phyloP scores from a whole-genome alignment of 2,329 filamentous ascomycete species.

The Lasiodiplodia hormozganensis region DNA sequence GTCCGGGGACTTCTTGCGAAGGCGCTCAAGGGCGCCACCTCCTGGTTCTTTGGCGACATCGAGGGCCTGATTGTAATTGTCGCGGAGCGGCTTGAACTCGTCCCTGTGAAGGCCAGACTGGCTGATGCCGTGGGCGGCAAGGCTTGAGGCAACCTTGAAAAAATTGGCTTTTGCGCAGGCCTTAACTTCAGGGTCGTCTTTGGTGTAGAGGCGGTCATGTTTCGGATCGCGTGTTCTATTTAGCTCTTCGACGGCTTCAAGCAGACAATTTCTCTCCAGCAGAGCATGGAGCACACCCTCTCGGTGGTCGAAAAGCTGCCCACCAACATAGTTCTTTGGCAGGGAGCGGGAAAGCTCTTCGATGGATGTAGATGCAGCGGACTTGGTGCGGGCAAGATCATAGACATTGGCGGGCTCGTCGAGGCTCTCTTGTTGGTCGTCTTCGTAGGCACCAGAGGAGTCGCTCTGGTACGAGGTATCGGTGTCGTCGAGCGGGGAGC shows the following conservation, averaged over 20 bases:
- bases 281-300: constrained; percentile 54
- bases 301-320: constrained; percentile 29
- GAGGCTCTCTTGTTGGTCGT: background rate
- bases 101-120: constrained; percentile 7
- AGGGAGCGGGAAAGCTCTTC: constrained; percentile 27
- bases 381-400: constrained; percentile 21
- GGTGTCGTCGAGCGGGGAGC: constrained; percentile 22
- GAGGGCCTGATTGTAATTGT: constrained; percentile 15
- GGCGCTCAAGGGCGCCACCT: background rate
- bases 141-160: constrained; percentile 40
- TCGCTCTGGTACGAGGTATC: constrained; percentile 14
- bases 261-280: constrained; percentile 52
- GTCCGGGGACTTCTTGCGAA: background rate
- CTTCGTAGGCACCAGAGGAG: constrained; percentile 2
- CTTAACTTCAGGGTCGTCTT: constrained; percentile 46
- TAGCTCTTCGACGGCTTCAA: constrained; percentile 47
- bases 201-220: constrained; percentile 27
- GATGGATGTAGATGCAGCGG: constrained; percentile 17
- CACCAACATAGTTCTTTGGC: background rate
- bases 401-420: constrained; percentile 3
- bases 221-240: constrained; percentile 35
- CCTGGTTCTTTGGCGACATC: constrained; percentile 11
- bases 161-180: constrained; percentile 48
- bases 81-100: constrained; percentile 20
- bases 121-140: constrained; percentile 5